Percentiles rank a stretch among this genome's conserved stretches.
phyloP scores from a whole-genome alignment of 2,329 filamentous ascomycete genomes.

The Botryotinia narcissicola region DNA sequence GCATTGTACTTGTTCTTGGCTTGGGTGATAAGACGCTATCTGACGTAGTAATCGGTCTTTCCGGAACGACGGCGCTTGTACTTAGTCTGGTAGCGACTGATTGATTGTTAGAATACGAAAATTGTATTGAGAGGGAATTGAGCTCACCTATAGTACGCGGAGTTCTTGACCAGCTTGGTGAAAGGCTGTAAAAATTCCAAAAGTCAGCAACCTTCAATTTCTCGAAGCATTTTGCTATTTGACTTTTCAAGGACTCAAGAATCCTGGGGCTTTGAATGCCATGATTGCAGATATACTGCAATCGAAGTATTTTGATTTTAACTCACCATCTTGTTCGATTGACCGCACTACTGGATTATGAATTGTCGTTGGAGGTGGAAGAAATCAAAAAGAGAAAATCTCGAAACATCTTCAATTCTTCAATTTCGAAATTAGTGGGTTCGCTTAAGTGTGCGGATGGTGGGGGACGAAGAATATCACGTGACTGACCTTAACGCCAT shows the following conservation, averaged over 20 bases:
- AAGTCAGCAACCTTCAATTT: conserved; percentile 99
- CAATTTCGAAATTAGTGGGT: conserved; percentile 12
- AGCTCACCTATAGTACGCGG: conserved; percentile 95
- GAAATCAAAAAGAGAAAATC: conserved; percentile 18
- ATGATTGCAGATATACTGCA: conserved; percentile 22
- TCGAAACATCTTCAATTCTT: conserved; percentile 5
- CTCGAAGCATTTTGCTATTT: conserved; percentile 93
- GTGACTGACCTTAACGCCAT: background rate
- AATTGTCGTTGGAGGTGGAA: conserved; percentile 40
- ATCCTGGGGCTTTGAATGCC: conserved; percentile 28
- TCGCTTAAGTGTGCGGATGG: conserved; percentile 13
- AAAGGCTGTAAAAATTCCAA: conserved; percentile 67
- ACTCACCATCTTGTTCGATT: conserved; percentile 68
- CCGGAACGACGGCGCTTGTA: conserved; percentile 94
- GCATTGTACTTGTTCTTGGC: conserved; percentile 99
- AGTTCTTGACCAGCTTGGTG: conserved; percentile 96
- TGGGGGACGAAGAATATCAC: conserved; percentile 17
- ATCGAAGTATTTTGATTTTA: conserved; percentile 36
- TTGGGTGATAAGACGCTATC: conserved; percentile 99
- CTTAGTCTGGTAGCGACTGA: conserved; percentile 98
- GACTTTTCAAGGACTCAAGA: conserved; percentile 46
- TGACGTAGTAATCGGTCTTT: conserved; percentile 99
- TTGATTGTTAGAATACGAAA: conserved; percentile 26
- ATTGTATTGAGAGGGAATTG: conserved; percentile 28
- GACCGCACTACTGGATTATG: conserved; percentile 43